Evolutionary conservation across 176 grass and related monocot species (phyloP), one percentile per base, ranked within the genome.

Genomic region (Avena eriantha): DNA sequence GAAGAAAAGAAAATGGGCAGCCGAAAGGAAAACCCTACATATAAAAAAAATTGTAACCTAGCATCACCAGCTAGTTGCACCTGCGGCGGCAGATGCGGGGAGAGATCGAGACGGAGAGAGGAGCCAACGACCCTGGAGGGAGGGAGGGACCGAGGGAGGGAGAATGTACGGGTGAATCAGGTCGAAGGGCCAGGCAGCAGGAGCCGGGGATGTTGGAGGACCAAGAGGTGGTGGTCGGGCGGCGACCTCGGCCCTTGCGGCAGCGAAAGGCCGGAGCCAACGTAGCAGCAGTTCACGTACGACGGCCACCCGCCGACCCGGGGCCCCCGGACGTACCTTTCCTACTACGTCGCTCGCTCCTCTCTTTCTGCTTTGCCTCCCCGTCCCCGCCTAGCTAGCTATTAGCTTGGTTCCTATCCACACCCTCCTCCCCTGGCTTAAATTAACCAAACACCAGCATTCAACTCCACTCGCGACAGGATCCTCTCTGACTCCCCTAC

Each of bases 381-480:
- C n/a, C 29, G 29, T 29, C 29, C 29, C 29, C 29, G 29, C 29
- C 29, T 50, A 29, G 46, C 47, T 51, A 15, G 36, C 36, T 5
- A n/a, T n/a, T n/a, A 41, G 39, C 53, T 48, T 68, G 36, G 88
- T 73, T 87, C 84, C 80, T 87, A 87, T 90, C 89, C 80, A 87
- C 84, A 74, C 21, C 12, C 31, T 55, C 35, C 49, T 82, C 10
- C n/a, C 71, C 1, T 65, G 83, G 83, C 71, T n/a, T 90, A 54
- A 81, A 82, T 70, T 90, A 78, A 59, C 12, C 64, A 9, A 10
- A 63, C 78, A n/a, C 23, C 68, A 22, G 46, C 12, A 9, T 76
- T 59, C 3, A 47, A 47, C 76, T 4, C 82, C 16, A 1, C 75
- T 9, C 29, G 11, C 2, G 3, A 43, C 11, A 0, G 74, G 84